These are phyloP conservation scores for Pythium phragmitis DNA, from an alignment of 352 stramenopile species.

Conservation along the genomic window DNA sequence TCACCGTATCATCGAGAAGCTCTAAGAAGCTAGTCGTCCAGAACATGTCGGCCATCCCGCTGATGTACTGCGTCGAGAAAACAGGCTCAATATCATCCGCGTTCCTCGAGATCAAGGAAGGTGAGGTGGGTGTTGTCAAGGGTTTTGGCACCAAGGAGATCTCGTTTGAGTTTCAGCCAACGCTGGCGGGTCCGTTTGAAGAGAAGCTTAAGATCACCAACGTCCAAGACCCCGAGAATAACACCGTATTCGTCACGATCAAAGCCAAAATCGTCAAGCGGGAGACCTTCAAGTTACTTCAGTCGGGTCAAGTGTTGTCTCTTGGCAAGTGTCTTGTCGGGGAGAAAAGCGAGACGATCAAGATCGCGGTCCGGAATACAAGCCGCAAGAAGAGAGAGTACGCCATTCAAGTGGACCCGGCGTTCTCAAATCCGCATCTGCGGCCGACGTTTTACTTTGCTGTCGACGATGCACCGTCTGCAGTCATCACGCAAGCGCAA, in stretches of 20 bases:
- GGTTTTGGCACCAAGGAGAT: conserved; percentile 88
- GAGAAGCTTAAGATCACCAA: conserved; percentile 90
- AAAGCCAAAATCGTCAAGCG: conserved; percentile 89
- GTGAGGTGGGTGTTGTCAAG: conserved; percentile 84
- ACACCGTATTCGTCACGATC: conserved; percentile 86
- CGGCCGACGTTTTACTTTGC: conserved; percentile 83
- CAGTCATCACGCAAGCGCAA: conserved; percentile 86
- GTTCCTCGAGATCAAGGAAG: conserved; percentile 89
- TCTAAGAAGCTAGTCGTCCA: conserved; percentile 85
- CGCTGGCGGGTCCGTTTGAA: conserved; percentile 82
- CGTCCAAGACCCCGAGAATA: conserved; percentile 88
- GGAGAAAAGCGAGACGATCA: conserved; percentile 83
- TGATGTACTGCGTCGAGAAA: conserved; percentile 88
- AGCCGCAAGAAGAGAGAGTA: conserved; percentile 89
- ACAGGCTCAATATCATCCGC: conserved; percentile 89
- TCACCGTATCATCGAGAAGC: conserved; percentile 82
- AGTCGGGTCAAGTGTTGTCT: conserved; percentile 82
- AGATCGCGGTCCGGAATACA: conserved; percentile 85
- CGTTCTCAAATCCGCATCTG: conserved; percentile 61
- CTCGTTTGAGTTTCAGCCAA: conserved; percentile 88
- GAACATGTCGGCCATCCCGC: conserved; percentile 83
- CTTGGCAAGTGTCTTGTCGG: conserved; percentile 83
- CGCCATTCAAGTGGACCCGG: conserved; percentile 79
- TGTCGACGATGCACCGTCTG: conserved; percentile 76
- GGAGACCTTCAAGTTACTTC: conserved; percentile 88